These are phyloP conservation scores for Arachnomyces sp. DNA, from an alignment of 2,329 filamentous ascomycete species.

Conservation along the genomic window DNA sequence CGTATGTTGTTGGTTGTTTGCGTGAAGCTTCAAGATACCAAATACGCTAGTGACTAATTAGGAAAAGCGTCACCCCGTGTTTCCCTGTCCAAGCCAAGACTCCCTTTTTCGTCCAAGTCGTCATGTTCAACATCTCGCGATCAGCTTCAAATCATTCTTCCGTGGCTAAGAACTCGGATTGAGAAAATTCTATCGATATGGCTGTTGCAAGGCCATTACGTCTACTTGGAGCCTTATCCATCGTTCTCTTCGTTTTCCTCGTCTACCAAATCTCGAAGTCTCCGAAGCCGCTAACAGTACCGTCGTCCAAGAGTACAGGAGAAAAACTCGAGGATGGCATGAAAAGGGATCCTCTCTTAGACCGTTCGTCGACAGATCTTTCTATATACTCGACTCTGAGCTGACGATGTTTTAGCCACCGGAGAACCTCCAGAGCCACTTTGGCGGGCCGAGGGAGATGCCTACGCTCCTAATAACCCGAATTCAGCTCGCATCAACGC, in stretches of 20 bases:
- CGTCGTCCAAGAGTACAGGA: constrained; percentile 31
- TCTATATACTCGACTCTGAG: constrained; percentile 6
- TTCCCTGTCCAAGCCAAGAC: not conserved
- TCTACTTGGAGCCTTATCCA: constrained; percentile 63
- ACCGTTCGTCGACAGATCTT: constrained; percentile 54
- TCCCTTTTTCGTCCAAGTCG: constrained; percentile 7
- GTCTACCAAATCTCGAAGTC: constrained; percentile 66
- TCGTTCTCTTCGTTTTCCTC: constrained; percentile 70
- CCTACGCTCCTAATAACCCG: constrained; percentile 68
- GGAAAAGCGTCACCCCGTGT: constrained; percentile 2
- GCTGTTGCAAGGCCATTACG: constrained; percentile 79
- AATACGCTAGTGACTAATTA: not conserved
- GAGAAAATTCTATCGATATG: constrained; percentile 46
- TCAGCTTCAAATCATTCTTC: too few species aligned
- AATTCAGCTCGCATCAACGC: constrained; percentile 84
- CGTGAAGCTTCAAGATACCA: too few species aligned
- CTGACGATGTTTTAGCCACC: constrained; percentile 51
- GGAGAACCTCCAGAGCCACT: constrained; percentile 74
- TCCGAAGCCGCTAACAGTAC: constrained; percentile 26
- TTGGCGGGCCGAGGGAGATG: constrained; percentile 62
- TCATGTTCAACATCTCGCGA: too few species aligned
- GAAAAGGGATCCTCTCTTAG: constrained; percentile 74
- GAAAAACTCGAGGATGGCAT: constrained; percentile 50
- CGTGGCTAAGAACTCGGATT: too few species aligned
- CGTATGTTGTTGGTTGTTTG: not conserved